Percentiles rank a stretch among this genome's conserved stretches.
phyloP scores from a whole-genome alignment of 352 stramenopile species.

The Pythium folliculosum region DNA sequence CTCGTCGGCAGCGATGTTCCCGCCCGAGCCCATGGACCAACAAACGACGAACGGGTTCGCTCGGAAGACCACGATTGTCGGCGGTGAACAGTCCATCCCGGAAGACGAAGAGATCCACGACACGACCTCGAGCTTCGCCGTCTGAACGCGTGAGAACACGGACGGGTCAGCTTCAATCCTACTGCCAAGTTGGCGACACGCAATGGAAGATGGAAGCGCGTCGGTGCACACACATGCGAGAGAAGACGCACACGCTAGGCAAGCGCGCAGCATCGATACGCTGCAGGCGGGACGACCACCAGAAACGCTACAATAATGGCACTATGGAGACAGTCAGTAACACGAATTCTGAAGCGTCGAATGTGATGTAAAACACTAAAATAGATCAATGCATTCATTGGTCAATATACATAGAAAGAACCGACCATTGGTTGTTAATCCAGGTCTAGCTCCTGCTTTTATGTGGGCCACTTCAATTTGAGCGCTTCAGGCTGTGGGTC shows the following conservation, averaged over 20 bases:
- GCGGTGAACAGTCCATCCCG: slow-evolving; percentile 14
- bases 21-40: slow-evolving; percentile 14
- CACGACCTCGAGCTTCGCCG: background rate
- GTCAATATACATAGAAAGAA: background rate
- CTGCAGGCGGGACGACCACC: too few species aligned
- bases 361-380: background rate
- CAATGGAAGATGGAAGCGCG: too few species aligned
- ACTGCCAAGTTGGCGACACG: too few species aligned
- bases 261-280: too few species aligned
- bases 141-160: background rate
- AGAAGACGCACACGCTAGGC: too few species aligned
- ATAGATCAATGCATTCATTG: too few species aligned
- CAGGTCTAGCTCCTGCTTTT: too few species aligned
- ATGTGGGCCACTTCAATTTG: slow-evolving; percentile 15
- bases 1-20: slow-evolving; percentile 33
- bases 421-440: background rate
- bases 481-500: background rate
- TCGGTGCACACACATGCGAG: too few species aligned
- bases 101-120: slow-evolving; percentile 18
- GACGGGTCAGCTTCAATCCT: too few species aligned
- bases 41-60: background rate
- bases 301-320: too few species aligned
- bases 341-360: background rate
- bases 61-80: slow-evolving; percentile 2
- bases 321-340: background rate